Evolutionary conservation across 768 basidiomycete species (phyloP), one percentile per base, ranked within the genome.

Genomic region (Tylopilus balloui): DNA sequence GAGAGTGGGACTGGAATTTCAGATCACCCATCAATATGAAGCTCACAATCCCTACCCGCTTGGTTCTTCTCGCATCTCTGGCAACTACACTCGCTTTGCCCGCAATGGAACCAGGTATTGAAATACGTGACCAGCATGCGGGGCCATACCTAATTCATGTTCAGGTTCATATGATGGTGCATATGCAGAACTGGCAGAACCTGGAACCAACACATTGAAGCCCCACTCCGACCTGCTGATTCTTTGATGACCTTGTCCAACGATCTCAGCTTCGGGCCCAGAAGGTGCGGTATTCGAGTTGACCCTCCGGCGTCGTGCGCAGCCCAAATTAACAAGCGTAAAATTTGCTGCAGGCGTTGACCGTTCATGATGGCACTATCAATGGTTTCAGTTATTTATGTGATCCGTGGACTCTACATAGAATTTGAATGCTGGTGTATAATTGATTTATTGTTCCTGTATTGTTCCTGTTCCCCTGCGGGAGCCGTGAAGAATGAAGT

Each of bases 1-100:
- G 19, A 28, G 19, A 23, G 13, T 6, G 13, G 4, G 19, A 13
- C 10, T 37, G 19, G 17, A 27, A 23, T 14, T 23, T 8, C 19
- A 48, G 8, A 48, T 28, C 21, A 20, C 21, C 25, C 35, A 44
- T 19, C 28, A 6, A 29, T 13, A 49, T 49, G 48, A 49, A 44
- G 36, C 31, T 45, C 20, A 45, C 21, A 12, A 4, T 29, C 10
- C 15, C 36, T 12, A 11, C 36, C 6, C 31, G 24, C 28, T 20
- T 50, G 3, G n/a, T 20, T 19, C 35, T 45, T 29, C 28, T 49
- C 17, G 24, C 42, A n/a, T 50, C 25, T 29, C n/a, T 50, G 6
- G 28, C 42, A 2, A 24, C 14, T 6, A 7, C 24, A 15, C n/a
- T 45, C 42, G 36, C 42, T 44, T 14, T 28, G 2, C 25, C 42